Evolutionary conservation across 2,329 filamentous ascomycete genomes (phyloP).

Genomic region (Dothiorella sarmentorum): DNA sequence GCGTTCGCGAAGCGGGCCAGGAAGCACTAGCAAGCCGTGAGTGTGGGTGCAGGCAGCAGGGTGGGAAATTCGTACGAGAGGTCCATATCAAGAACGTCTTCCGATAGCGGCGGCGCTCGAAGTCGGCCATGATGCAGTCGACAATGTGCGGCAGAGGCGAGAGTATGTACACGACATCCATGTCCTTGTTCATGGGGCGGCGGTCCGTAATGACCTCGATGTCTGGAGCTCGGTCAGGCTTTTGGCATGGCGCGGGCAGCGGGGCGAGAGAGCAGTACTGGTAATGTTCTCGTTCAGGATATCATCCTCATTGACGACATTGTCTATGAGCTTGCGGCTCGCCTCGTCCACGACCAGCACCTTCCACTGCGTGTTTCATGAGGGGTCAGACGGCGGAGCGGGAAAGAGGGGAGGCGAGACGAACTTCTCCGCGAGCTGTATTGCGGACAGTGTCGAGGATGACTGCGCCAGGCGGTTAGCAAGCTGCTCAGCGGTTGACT

Average conservation of each 20-base stretch:
- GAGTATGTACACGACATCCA: conserved; percentile 93
- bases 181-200: conserved; percentile 76
- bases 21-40: conserved; percentile 53
- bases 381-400: conserved; percentile 20
- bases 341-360: conserved; percentile 83
- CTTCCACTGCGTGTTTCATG: conserved; percentile 71
- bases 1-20: conserved; percentile 65
- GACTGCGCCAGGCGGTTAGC: conserved; percentile 47
- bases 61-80: conserved; percentile 45
- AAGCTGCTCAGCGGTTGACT: background rate
- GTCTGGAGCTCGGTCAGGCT: conserved; percentile 55
- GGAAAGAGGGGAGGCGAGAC: conserved; percentile 27
- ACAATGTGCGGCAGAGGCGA: conserved; percentile 83
- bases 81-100: conserved; percentile 84
- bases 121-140: conserved; percentile 89
- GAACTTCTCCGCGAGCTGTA: conserved; percentile 78
- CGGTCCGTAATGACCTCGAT: conserved; percentile 91
- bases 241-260: background rate
- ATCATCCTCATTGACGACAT: conserved; percentile 90
- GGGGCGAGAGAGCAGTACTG: conserved; percentile 53
- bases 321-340: conserved; percentile 82
- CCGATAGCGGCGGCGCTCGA: conserved; percentile 78
- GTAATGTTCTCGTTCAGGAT: conserved; percentile 96
- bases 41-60: background rate
- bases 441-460: conserved; percentile 71